Percentiles rank a stretch among this genome's conserved stretches.
Evolutionary conservation across 805 yeast species (phyloP).

Genomic region (Cyberlindnera mrakii): DNA sequence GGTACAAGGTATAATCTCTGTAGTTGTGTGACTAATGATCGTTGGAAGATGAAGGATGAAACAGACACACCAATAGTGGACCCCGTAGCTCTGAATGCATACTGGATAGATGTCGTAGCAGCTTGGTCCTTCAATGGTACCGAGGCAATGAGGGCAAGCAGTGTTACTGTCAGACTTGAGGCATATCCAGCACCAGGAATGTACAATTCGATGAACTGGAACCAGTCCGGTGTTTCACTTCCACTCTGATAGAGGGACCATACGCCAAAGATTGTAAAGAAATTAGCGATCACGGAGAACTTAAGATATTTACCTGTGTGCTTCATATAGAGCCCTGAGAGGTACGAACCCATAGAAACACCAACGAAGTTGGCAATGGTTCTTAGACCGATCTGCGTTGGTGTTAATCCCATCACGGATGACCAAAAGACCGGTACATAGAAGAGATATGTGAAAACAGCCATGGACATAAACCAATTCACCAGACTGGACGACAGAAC

Average conservation of each 20-base stretch:
- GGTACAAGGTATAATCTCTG: constrained; percentile 16
- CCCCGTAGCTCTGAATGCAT: constrained; percentile 82
- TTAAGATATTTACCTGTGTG: constrained; percentile 58
- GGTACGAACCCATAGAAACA: constrained; percentile 60
- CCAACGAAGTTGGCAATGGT: constrained; percentile 58
- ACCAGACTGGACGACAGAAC: constrained; percentile 59
- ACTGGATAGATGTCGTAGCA: constrained; percentile 82
- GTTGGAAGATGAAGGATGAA: constrained; percentile 62
- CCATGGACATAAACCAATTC: constrained; percentile 66
- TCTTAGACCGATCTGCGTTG: constrained; percentile 54
- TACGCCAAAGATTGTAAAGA: constrained; percentile 43
- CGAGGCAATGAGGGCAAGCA: constrained; percentile 71
- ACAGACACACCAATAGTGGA: constrained; percentile 77
- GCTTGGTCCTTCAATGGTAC: constrained; percentile 71
- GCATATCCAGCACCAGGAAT: constrained; percentile 65
- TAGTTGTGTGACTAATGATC: constrained; percentile 31
- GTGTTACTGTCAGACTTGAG: constrained; percentile 59
- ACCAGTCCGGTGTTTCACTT: constrained; percentile 21
- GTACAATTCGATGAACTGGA: constrained; percentile 40
- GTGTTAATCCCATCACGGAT: constrained; percentile 44
- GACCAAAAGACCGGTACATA: constrained; percentile 66
- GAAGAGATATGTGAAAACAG: constrained; percentile 54
- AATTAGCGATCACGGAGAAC: constrained; percentile 37
- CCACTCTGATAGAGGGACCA: constrained; percentile 25
- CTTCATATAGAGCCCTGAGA: constrained; percentile 62